Conservation (phyloP, 805 yeast genomes). For the Candida nonsorbophila region DNA sequence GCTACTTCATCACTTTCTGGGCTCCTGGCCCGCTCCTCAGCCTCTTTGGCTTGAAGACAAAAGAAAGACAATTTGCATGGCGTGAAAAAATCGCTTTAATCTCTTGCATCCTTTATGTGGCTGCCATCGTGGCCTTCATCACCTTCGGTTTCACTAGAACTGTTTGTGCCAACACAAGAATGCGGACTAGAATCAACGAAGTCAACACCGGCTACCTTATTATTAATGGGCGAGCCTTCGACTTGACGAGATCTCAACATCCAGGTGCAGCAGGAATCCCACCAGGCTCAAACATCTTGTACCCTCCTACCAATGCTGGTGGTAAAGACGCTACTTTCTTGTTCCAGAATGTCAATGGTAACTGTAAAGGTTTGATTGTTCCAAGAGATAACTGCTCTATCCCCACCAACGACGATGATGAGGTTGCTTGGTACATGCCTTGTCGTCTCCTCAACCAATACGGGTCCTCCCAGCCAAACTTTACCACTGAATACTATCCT, state of each 20-base stretch:
- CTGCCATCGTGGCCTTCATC: constrained; percentile 74
- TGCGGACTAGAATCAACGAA: constrained; percentile 56
- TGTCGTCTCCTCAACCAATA: constrained; percentile 68
- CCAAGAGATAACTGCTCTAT: constrained; percentile 69
- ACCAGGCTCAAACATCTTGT: constrained; percentile 64
- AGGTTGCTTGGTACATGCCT: constrained; percentile 95
- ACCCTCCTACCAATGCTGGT: constrained; percentile 85
- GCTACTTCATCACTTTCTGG: constrained; percentile 83
- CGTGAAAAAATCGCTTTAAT: constrained; percentile 88
- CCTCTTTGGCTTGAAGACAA: constrained; percentile 71
- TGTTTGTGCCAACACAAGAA: constrained; percentile 50
- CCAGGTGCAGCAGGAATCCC: constrained; percentile 79
- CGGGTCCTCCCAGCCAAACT: constrained; percentile 66
- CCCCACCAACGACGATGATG: constrained; percentile 51
- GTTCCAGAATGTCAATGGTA: constrained; percentile 88
- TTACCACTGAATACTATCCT: constrained; percentile 55
- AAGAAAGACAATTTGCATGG: constrained; percentile 92
- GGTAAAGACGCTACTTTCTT: constrained; percentile 80
- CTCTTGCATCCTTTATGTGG: constrained; percentile 66
- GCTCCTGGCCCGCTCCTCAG: constrained; percentile 73
- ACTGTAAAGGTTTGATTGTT: constrained; percentile 72
- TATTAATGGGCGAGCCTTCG: constrained; percentile 79
- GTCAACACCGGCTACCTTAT: constrained; percentile 59
- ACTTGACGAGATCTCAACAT: constrained; percentile 63
- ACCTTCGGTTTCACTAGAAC: constrained; percentile 89